Percentiles rank a stretch among this genome's conserved stretches.
Evolutionary conservation across 805 yeast genomes (phyloP).

Genomic region (Candida loeiensis): DNA sequence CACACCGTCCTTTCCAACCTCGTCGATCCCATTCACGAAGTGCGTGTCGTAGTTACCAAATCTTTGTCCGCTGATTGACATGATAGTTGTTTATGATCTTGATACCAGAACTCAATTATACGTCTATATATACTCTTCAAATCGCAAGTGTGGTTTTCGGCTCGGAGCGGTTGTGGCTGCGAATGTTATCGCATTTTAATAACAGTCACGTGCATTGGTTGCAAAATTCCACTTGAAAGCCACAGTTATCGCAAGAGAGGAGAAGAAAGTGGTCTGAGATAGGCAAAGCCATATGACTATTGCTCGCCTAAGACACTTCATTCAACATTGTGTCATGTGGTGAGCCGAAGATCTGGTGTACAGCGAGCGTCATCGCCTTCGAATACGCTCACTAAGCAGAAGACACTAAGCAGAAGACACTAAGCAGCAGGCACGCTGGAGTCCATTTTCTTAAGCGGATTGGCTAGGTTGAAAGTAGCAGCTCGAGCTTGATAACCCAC

Average conservation of each 20-base stretch:
- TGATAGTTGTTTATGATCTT: not conserved
- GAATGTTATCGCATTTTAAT: not conserved
- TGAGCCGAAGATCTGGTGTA: no score
- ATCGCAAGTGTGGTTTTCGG: conserved; percentile 5
- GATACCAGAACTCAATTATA: not conserved
- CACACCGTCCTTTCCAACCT: conserved; percentile 46
- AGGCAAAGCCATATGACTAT: no score
- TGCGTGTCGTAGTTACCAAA: conserved; percentile 44
- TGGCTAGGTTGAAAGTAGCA: no score
- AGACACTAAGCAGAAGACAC: no score
- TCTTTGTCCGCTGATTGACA: conserved; percentile 11
- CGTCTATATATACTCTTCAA: not conserved
- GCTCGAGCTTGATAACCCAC: no score
- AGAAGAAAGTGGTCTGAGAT: no score
- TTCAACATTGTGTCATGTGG: no score
- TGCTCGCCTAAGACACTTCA: no score
- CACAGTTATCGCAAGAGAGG: not conserved
- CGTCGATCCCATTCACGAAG: conserved; percentile 50
- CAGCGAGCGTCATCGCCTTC: no score
- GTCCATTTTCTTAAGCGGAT: no score
- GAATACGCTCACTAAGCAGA: no score
- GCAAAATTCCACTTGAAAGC: not conserved
- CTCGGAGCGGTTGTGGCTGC: conserved; percentile 7
- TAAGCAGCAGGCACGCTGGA: no score
- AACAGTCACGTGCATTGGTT: not conserved